Evolutionary conservation across 1,284 basidiomycete genomes (phyloP).

Genomic region (Ceratobasidium sp.): DNA sequence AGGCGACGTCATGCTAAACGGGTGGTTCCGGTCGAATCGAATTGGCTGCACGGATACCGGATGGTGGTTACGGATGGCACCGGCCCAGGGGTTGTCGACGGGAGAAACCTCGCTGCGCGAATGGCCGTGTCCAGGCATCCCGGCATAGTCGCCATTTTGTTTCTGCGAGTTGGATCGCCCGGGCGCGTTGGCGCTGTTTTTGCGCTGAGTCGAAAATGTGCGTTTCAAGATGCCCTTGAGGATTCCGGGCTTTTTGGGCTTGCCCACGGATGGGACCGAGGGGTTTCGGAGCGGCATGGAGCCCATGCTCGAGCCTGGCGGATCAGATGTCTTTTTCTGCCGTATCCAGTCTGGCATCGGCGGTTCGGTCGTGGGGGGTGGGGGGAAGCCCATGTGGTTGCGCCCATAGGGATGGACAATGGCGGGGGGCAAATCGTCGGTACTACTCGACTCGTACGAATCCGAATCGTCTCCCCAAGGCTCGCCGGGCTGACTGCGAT

Average conservation of each 20-base stretch:
- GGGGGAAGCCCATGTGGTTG: constrained; percentile 4
- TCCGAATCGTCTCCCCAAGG: constrained; percentile 4
- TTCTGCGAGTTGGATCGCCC: constrained; percentile 13
- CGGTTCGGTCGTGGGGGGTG: neutral
- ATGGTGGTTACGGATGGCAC: constrained; percentile 11
- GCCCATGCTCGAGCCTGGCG: neutral
- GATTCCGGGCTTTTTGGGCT: constrained; percentile 26
- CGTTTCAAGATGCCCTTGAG: constrained; percentile 31
- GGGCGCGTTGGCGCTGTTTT: neutral
- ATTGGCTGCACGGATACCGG: constrained; percentile 25
- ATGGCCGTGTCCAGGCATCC: constrained; percentile 17
- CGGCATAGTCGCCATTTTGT: constrained; percentile 7
- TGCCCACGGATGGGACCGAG: constrained; percentile 16
- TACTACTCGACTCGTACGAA: constrained; percentile 23
- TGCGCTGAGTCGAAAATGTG: constrained; percentile 33
- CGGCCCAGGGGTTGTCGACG: constrained; percentile 31
- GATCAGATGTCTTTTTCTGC: neutral
- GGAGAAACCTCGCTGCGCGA: constrained; percentile 32
- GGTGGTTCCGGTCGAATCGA: constrained; percentile 15
- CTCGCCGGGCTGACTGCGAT: neutral
- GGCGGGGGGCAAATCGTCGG: constrained; percentile 19
- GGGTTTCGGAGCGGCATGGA: constrained; percentile 17
- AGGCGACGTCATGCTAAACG: constrained; percentile 34
- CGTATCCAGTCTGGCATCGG: constrained; percentile 22
- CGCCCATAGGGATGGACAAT: neutral